A percentile compares a stretch with the other conserved stretches of the same genome.
Evolutionary conservation across 768 basidiomycete species (phyloP).

Genomic region (Phylloporus sp.): DNA sequence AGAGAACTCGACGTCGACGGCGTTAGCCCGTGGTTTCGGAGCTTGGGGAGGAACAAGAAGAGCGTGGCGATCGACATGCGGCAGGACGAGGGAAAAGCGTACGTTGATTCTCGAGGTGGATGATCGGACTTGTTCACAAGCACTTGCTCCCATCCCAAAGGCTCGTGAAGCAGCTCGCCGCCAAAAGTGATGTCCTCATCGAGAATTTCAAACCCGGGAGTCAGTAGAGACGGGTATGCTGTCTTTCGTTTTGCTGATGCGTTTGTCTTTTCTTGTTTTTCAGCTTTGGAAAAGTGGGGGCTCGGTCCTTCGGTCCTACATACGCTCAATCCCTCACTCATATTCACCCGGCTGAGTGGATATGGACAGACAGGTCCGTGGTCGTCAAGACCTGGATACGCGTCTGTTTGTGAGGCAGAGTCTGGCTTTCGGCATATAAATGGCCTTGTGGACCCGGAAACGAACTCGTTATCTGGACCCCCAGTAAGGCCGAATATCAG

Average conservation of each 20-base stretch:
- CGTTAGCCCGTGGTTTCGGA: slow-evolving; percentile 71
- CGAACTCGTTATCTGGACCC: slow-evolving; percentile 52
- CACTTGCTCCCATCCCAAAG: slow-evolving; percentile 30
- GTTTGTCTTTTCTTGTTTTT: too few species aligned
- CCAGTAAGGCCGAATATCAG: slow-evolving; percentile 72
- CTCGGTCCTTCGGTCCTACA: slow-evolving; percentile 56
- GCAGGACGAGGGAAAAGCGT: slow-evolving; percentile 53
- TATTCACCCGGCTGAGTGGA: slow-evolving; percentile 84
- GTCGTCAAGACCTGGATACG: slow-evolving; percentile 66
- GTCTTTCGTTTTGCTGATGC: not conserved
- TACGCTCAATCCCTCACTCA: slow-evolving; percentile 79
- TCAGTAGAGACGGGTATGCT: slow-evolving; percentile 26
- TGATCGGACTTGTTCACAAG: not conserved
- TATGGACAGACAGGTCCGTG: slow-evolving; percentile 76
- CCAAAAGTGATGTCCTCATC: slow-evolving; percentile 61
- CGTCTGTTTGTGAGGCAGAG: slow-evolving; percentile 73
- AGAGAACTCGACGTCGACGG: slow-evolving; percentile 68
- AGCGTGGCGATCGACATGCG: slow-evolving; percentile 66
- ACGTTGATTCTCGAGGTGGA: slow-evolving; percentile 8
- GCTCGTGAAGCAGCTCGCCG: slow-evolving; percentile 56
- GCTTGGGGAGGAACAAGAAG: slow-evolving; percentile 70
- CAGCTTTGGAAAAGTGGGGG: slow-evolving; percentile 69
- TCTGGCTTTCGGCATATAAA: slow-evolving; percentile 74
- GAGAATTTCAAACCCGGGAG: slow-evolving; percentile 78
- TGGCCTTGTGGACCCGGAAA: slow-evolving; percentile 53